Base-by-base conservation (phyloP, 352 stramenopile species). In the Phytopythium helicoides region DNA sequence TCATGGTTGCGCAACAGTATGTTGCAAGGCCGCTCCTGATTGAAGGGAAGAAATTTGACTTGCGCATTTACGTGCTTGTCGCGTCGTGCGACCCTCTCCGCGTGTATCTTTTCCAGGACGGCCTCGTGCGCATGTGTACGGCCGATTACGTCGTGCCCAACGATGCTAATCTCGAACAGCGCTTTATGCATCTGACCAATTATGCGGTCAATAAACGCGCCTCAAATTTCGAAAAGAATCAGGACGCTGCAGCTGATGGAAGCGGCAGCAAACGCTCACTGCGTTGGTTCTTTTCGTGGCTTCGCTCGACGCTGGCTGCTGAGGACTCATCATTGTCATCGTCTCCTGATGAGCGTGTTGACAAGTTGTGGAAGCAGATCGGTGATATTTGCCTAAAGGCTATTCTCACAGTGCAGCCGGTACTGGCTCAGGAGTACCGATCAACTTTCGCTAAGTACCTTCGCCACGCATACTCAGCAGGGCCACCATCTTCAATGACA, bases 311-410 rank as follows among this genome's bases (percentile, higher is more conserved):
- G 1, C n/a, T 51, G 14, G 45, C 45, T 0, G 18, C 10, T 33
- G 45, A n/a, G 15, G 15, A 49, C 42, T 19, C 42, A 1, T 0
- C 42, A 11, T 37, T 25, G 22, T 14, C 42, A n/a, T 54, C 82
- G 44, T 83, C 80, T 36, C 63, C 86, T 6, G 62, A 82, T 15
- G 62, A 72, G 11, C 78, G 75, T 11, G 78, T 95, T 6, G 82
- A 91, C 41, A 52, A 62, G 14, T 61, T 98, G 26, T 98, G 95
- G 95, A 67, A 85, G 15, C 73, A 86, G 42, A 98, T 98, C 56
- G 92, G 93, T 40, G 85, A 97, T 56, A 96, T 98, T 47, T 97
- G 86, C 62, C 77, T 97, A 26, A 98, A 98, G 73, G 88, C 94
- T 1, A 90, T 98, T 39, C 52, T 98, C 5, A 87, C 88, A 6